A percentile compares a stretch with the other conserved stretches of the same genome.
Evolutionary conservation across 1,139 yeast genomes (phyloP).

Genomic region (Nematodospora anomalae): DNA sequence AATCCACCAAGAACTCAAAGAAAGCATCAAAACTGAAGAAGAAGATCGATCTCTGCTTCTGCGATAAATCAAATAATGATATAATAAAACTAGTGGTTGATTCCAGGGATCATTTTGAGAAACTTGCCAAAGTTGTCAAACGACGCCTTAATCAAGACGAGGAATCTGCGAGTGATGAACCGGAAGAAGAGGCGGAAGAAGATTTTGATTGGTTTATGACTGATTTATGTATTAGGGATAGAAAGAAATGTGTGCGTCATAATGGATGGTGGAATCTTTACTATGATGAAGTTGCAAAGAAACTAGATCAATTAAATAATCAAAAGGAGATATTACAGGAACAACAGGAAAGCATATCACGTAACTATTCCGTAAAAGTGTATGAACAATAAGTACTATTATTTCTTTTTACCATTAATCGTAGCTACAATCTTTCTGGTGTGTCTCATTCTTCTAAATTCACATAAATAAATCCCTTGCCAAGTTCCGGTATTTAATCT

Average conservation of each 20-base stretch:
- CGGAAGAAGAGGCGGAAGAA: slow-evolving; percentile 16
- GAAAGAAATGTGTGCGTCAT: slow-evolving; percentile 65
- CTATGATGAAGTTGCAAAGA: slow-evolving; percentile 43
- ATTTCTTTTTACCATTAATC: slow-evolving; percentile 56
- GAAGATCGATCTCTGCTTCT: slow-evolving; percentile 35
- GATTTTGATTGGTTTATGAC: slow-evolving; percentile 21
- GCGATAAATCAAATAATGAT: slow-evolving; percentile 22
- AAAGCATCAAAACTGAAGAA: slow-evolving; percentile 27
- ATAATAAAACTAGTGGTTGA: slow-evolving; percentile 14
- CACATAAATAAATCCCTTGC: slow-evolving; percentile 81
- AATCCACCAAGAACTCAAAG: slow-evolving; percentile 17
- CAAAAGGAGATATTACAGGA: slow-evolving; percentile 24
- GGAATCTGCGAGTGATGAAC: slow-evolving; percentile 9
- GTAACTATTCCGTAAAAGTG: slow-evolving; percentile 36
- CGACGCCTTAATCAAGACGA: slow-evolving; percentile 3
- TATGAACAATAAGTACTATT: slow-evolving; percentile 23
- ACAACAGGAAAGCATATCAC: slow-evolving; percentile 25
- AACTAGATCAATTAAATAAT: slow-evolving; percentile 27
- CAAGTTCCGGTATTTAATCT: slow-evolving; percentile 72
- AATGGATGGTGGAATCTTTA: slow-evolving; percentile 63
- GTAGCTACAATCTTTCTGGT: slow-evolving; percentile 70
- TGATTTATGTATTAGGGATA: slow-evolving; percentile 57
- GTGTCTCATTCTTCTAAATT: slow-evolving; percentile 65
- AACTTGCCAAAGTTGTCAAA: slow-evolving; percentile 7
- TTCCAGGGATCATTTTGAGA: slow-evolving; percentile 20